Evolutionary conservation across 2,329 filamentous ascomycete genomes (phyloP), one percentile per base, ranked within the genome.

Genomic region (Pseudogymnoascus destructans): DNA sequence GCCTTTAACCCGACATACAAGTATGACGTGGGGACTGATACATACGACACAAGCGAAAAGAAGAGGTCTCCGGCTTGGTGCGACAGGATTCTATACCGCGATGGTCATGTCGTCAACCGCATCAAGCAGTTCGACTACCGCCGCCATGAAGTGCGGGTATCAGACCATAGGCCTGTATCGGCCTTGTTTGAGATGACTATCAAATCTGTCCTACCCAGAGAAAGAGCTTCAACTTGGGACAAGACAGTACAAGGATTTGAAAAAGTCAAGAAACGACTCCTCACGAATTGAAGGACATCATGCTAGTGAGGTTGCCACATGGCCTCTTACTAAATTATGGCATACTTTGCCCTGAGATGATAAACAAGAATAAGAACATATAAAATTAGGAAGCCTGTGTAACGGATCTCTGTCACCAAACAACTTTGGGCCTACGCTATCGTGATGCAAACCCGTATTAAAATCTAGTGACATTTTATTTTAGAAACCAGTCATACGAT

Each of bases 1-100:
- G 86, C 83, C 0, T 98, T 98, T 69, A 85, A 89, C 6, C 93
- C 93, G 0, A 98, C 93, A 0, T 98, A 98, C 77, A 98, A 98
- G 70, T 98, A 98, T 70, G 93, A 98, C 65, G 89, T 97, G 0
- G 91, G 91, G 13, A 95, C 89, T 0, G 92, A 97, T 68, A 86
- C 82, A 5, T 98, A 97, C 70, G 93, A 98, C 69, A 86, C 87
- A 0, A 92, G 87, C 65, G 93, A 98, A 71, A 98, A 98, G 77
- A 89, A 89, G 70, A 82, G 93, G 55, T 86, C 89, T 19, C 93
- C 93, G 0, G 93, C 93, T 1, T 98, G 93, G 93, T 98, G 93
- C 70, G 93, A 98, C 74, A 82, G 93, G 33, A 74, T 98, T 35
- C 74, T 98, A n/a, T 95, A 89, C 65, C 82, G 92, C 38, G 89